Base-by-base conservation (phyloP, 495 filamentous ascomycete genomes). In the Lasiosphaeria hispida region DNA sequence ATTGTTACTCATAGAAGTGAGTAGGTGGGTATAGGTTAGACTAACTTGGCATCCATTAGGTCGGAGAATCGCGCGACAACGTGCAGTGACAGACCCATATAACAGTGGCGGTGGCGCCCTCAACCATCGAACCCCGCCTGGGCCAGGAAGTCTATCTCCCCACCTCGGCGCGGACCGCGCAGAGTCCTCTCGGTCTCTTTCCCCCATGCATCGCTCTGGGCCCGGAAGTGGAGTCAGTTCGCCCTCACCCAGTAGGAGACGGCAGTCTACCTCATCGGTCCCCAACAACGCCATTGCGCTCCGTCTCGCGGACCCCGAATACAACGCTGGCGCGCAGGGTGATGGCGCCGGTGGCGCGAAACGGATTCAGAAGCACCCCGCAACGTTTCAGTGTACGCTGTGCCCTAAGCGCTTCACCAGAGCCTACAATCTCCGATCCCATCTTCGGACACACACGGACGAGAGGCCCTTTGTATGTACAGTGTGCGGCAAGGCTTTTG, bases 401-500 rank as follows among this genome's bases (percentile, higher is more conserved):
- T 96, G 91, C 58, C 90, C 91, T 5, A 95, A 96, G 66, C 85
- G 87, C 5, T 95, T 94, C 62, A 95, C 91, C 1, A 83, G 91
- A 44, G 91, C 91, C 4, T 94, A 96, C 69, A 96, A 96, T 58
- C 73, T 96, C 14, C 87, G 91, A 7, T 93, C 90, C n/a, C 91
- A 96, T 71, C 78, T 96, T 30, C 89, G 91, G 18, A 96, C 92
- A 0, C 91, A 96, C 68, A 96, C 91, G 0, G 91, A 96, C 69
- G 91, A 96, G 74, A 80, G 92, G 19, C 91, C 92, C 3, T 96
- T 96, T 57, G 90, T 96, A n/a, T 96, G 91, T 61, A 93, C 90
- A 0, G 90, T 97, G 35, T 98, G 94, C 66, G 90, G 91, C 58
- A 98, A 98, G 74, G 94, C 94, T 2, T 96, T 96, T 70, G 91